phyloP scores from a whole-genome alignment of 2,329 filamentous ascomycete genomes.

The Pseudogymnoascus sp. region DNA sequence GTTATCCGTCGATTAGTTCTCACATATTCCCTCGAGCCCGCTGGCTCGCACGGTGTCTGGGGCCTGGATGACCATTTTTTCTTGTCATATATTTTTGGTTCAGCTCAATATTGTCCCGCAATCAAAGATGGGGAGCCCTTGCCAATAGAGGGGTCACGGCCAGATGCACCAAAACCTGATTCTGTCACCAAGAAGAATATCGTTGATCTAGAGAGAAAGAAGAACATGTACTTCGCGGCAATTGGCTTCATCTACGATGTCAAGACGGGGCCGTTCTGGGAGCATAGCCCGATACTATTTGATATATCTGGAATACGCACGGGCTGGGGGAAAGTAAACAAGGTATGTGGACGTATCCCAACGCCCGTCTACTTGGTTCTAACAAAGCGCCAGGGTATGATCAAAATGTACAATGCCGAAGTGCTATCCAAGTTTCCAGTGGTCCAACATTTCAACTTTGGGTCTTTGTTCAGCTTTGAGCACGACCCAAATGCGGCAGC shows the following conservation, averaged over 20 bases:
- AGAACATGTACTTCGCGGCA: slow-evolving; percentile 88
- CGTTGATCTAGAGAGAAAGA: slow-evolving; percentile 57
- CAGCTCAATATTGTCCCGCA: slow-evolving; percentile 76
- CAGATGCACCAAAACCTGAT: slow-evolving; percentile 61
- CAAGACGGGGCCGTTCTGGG: slow-evolving; percentile 94
- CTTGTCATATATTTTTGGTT: slow-evolving; percentile 88
- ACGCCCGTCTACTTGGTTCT: not conserved
- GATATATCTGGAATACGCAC: slow-evolving; percentile 86
- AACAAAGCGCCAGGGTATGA: slow-evolving; percentile 58
- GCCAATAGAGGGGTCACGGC: slow-evolving; percentile 71
- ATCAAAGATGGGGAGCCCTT: slow-evolving; percentile 57
- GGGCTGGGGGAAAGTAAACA: slow-evolving; percentile 99
- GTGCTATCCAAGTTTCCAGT: slow-evolving; percentile 95
- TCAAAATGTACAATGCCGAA: slow-evolving; percentile 98
- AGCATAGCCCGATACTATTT: slow-evolving; percentile 88
- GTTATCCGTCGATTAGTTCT: slow-evolving; percentile 78
- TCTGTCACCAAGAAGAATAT: slow-evolving; percentile 58
- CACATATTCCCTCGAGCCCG: slow-evolving; percentile 88
- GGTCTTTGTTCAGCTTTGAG: slow-evolving; percentile 73
- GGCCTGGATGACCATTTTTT: slow-evolving; percentile 97
- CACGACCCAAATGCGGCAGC: slow-evolving; percentile 52
- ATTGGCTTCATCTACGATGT: slow-evolving; percentile 97
- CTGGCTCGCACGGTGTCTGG: slow-evolving; percentile 95
- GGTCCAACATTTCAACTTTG: slow-evolving; percentile 90
- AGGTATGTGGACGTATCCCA: slow-evolving; percentile 37